Conservation (phyloP, 257 asterid genomes). For the Gardenia jasminoides region DNA sequence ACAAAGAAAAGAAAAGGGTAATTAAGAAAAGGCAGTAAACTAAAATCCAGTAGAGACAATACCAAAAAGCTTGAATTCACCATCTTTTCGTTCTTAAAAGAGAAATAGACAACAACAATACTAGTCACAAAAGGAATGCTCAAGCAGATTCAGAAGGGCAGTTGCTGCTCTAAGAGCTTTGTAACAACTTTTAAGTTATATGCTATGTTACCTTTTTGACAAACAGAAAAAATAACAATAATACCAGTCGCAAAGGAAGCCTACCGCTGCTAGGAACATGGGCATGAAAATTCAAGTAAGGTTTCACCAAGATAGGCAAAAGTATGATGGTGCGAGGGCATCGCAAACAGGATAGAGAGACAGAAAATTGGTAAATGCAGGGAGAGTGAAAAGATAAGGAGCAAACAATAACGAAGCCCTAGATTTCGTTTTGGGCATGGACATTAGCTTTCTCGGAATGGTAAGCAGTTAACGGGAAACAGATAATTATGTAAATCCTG, state of each 20-base stretch:
- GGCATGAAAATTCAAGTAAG: background rate
- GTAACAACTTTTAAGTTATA: too few relatives aligned
- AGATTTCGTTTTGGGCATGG: background rate
- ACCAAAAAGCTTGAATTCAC: background rate
- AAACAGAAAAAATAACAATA: background rate
- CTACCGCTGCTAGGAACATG: background rate
- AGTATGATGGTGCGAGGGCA: too few relatives aligned
- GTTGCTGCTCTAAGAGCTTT: too few relatives aligned
- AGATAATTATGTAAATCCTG: too few relatives aligned
- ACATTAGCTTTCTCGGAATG: background rate
- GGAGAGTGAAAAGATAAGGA: background rate
- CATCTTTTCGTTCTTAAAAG: background rate
- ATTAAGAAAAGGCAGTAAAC: background rate
- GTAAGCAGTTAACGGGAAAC: background rate
- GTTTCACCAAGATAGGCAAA: background rate
- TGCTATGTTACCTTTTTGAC: too few relatives aligned
- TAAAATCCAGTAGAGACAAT: background rate
- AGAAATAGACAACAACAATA: too few relatives aligned
- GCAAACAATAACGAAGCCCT: background rate
- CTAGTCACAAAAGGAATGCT: too few relatives aligned
- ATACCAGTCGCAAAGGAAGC: background rate
- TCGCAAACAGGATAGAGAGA: background rate
- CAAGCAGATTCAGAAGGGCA: too few relatives aligned
- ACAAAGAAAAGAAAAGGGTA: background rate
- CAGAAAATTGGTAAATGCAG: background rate